phyloP scores from a whole-genome alignment of 768 basidiomycete genomes.

The Naganishia vaughanmartiniae region DNA sequence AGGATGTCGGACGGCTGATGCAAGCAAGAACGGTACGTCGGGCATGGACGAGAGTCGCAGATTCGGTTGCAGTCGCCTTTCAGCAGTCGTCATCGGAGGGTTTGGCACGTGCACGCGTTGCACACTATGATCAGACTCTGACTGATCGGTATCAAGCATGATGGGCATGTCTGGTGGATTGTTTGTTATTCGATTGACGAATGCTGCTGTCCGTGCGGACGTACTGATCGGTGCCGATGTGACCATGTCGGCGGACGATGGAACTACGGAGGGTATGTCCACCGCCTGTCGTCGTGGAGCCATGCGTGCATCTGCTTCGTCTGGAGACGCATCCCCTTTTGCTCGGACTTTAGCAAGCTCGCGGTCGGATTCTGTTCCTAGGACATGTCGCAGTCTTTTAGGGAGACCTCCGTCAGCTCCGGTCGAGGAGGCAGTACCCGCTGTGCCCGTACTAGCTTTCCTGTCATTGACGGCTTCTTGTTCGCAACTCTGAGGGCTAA shows the following conservation, averaged over 20 bases:
- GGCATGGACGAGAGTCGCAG: constrained; percentile 14
- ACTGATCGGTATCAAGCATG: neutral
- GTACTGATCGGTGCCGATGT: neutral
- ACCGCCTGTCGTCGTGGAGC: neutral
- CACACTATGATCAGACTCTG: neutral
- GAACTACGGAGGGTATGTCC: constrained; percentile 2
- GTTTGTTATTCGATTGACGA: neutral
- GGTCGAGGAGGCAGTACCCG: neutral
- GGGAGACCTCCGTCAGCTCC: neutral
- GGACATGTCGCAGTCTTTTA: neutral
- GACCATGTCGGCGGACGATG: neutral
- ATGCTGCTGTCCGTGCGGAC: constrained; percentile 1
- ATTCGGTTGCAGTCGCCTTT: constrained; percentile 10
- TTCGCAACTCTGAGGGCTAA: neutral
- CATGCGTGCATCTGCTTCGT: neutral
- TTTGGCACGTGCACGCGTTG: neutral
- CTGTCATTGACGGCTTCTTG: neutral
- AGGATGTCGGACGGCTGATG: neutral
- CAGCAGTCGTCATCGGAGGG: neutral
- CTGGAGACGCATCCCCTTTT: neutral
- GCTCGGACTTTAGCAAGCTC: neutral
- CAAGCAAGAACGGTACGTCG: neutral
- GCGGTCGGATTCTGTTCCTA: constrained; percentile 3
- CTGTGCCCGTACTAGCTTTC: neutral
- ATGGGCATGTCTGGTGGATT: constrained; percentile 10